Evolutionary conservation across 257 asterid genomes (phyloP), one percentile per base, ranked within the genome.

Genomic region (Solanum etuberosum): DNA sequence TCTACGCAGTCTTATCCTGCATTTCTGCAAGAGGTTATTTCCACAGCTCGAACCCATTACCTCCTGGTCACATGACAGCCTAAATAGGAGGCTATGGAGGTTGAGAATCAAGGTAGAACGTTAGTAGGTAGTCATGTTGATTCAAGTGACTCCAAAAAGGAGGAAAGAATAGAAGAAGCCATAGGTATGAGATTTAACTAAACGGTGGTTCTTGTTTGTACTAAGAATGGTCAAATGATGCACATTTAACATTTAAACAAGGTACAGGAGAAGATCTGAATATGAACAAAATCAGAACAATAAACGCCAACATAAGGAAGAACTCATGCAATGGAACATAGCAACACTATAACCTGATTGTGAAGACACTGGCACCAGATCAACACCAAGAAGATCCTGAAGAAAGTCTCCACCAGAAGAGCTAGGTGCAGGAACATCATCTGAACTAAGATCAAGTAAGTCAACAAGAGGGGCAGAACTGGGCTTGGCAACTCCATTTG

Each of bases 371-470:
- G 96, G 90, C 72, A 93, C 89, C 80, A 93, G 46, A 91, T 95
- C 96, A 87, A 92, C 93, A 88, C 99, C 99, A 63, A 97, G 96
- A 92, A 97, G 98, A 91, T 97, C 98, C 80, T 94, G 96, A 86
- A 95, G 98, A 91, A 93, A 94, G 89, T 93, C 97, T 89, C 95
- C 97, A 90, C 97, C 97, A 84, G 97, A 92, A 86, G 98, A 89
- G 92, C 91, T 93, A 84, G 98, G 90, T 42, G 90, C 95, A 3
- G 94, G 94, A 38, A 83, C 89, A 15, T 94, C 99, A 87, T 97
- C 98, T 34, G 96, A 90, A 89, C 92, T 91, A 88, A 96, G 96
- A 91, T 96, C 99, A 78, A 97, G 98, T 84, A 95, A 93, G 91
- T 97, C 99, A 80, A 93, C 94, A 81, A 97, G 96, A 86, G 98